These are phyloP conservation scores for Mycena sp. DNA, from an alignment of 1,284 basidiomycete genomes.

Conservation along the genomic window DNA sequence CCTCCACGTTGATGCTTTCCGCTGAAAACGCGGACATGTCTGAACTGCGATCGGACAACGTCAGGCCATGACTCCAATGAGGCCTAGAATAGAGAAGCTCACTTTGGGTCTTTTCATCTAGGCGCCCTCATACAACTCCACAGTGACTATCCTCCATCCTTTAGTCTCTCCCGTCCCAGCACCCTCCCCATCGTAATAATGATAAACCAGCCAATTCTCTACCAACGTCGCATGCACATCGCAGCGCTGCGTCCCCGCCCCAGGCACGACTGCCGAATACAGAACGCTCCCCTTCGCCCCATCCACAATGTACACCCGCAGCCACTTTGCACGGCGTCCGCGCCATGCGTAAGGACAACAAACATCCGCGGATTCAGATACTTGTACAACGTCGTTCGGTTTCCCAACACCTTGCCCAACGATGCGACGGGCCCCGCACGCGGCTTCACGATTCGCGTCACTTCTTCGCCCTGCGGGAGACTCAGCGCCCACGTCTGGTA, in stretches of 20 bases:
- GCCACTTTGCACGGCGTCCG: conserved; percentile 38
- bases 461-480: conserved; percentile 62
- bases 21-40: conserved; percentile 77
- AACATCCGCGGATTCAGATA: conserved; percentile 89
- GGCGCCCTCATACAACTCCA: conserved; percentile 89
- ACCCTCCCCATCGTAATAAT: conserved; percentile 75
- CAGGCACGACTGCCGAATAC: conserved; percentile 69
- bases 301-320: conserved; percentile 86
- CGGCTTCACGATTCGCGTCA: conserved; percentile 60
- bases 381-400: conserved; percentile 93
- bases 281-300: conserved; percentile 80
- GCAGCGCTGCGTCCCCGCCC: conserved; percentile 51
- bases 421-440: conserved; percentile 72
- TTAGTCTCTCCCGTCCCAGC: conserved; percentile 62
- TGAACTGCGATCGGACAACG: conserved; percentile 55
- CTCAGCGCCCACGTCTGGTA: conserved; percentile 74
- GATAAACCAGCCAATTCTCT: conserved; percentile 96
- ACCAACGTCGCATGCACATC: conserved; percentile 75
- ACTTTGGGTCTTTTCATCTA: conserved; percentile 75
- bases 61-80: conserved; percentile 3
- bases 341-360: conserved; percentile 66
- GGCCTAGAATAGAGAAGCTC: conserved; percentile 12
- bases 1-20: conserved; percentile 59
- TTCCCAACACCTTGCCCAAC: conserved; percentile 85
- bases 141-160: conserved; percentile 77